Conservation (phyloP, 768 basidiomycete genomes). For the Russula emetica region DNA sequence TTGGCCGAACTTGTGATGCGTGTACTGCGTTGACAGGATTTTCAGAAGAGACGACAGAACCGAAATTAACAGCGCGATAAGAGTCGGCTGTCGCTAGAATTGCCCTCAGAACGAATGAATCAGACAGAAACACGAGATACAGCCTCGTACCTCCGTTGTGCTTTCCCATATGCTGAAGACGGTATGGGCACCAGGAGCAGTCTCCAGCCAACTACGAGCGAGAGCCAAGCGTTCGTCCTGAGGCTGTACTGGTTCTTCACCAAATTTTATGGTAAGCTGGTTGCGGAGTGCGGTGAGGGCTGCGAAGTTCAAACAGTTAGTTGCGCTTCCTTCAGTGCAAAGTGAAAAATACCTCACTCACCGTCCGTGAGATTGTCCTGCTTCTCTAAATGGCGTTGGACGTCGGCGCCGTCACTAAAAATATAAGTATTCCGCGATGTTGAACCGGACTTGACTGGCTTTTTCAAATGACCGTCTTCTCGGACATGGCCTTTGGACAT, state of each 20-base stretch:
- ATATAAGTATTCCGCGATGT: conserved; percentile 2
- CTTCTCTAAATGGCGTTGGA: conserved; percentile 26
- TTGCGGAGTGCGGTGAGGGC: conserved; percentile 56
- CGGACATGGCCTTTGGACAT: conserved; percentile 12
- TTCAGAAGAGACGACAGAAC: conserved; percentile 56
- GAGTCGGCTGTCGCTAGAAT: conserved; percentile 42
- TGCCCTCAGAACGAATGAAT: conserved; percentile 11
- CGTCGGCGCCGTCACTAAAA: conserved; percentile 18
- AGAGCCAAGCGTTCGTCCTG: conserved; percentile 60
- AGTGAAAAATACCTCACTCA: background rate
- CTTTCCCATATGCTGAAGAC: conserved; percentile 61
- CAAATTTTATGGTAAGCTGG: conserved; percentile 50
- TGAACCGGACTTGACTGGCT: conserved; percentile 30
- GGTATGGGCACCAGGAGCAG: conserved; percentile 52
- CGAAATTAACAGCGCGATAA: conserved; percentile 45
- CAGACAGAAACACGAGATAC: background rate
- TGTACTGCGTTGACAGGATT: conserved; percentile 63
- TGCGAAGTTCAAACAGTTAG: conserved; percentile 26
- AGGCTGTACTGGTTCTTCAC: conserved; percentile 46
- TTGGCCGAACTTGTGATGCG: conserved; percentile 57
- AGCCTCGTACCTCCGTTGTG: conserved; percentile 44
- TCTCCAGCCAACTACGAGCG: conserved; percentile 58
- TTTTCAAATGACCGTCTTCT: conserved; percentile 24
- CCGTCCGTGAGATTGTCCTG: conserved; percentile 28
- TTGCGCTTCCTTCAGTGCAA: background rate